Evolutionary conservation across 306 rosid genomes (phyloP).

Genomic region (Cucumis hystrix): DNA sequence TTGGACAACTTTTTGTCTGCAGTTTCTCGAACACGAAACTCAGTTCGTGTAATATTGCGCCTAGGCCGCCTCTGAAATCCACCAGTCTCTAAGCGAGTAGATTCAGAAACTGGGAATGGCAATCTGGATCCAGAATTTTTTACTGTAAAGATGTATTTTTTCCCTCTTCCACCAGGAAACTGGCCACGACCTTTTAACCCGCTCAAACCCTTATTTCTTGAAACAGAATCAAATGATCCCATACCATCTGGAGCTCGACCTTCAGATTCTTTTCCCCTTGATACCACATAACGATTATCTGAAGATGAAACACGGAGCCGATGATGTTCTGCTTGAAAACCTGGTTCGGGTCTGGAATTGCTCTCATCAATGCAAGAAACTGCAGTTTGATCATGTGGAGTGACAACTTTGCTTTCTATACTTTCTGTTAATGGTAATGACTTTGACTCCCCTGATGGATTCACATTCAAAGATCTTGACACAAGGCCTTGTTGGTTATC

Average conservation of each 20-base stretch:
- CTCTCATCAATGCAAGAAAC: constrained; percentile 24
- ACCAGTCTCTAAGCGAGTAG: constrained; percentile 25
- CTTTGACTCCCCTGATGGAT: constrained; percentile 18
- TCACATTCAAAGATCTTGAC: constrained; percentile 32
- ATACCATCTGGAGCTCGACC: constrained; percentile 28
- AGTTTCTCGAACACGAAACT: constrained; percentile 71
- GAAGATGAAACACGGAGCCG: constrained; percentile 28
- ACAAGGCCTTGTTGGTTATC: constrained; percentile 31
- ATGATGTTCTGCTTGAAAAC: constrained; percentile 26
- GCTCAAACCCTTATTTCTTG: constrained; percentile 32
- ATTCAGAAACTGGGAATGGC: constrained; percentile 36
- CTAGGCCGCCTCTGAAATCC: constrained; percentile 59
- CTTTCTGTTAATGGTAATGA: constrained; percentile 21
- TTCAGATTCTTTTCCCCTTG: constrained; percentile 31
- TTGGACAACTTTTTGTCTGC: constrained; percentile 43
- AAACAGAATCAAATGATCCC: constrained; percentile 21
- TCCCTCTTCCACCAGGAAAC: constrained; percentile 56
- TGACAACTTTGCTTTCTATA: constrained; percentile 24
- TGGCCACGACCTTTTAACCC: constrained; percentile 36
- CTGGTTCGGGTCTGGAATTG: constrained; percentile 24
- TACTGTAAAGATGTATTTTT: constrained; percentile 40
- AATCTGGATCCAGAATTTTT: constrained; percentile 54
- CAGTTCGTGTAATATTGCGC: constrained; percentile 57
- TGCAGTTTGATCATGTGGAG: constrained; percentile 30
- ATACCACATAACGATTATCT: constrained; percentile 16